A percentile compares a stretch with the other conserved stretches of the same genome.
Conservation (phyloP, 306 rosid genomes). For the Prunus salicina region DNA sequence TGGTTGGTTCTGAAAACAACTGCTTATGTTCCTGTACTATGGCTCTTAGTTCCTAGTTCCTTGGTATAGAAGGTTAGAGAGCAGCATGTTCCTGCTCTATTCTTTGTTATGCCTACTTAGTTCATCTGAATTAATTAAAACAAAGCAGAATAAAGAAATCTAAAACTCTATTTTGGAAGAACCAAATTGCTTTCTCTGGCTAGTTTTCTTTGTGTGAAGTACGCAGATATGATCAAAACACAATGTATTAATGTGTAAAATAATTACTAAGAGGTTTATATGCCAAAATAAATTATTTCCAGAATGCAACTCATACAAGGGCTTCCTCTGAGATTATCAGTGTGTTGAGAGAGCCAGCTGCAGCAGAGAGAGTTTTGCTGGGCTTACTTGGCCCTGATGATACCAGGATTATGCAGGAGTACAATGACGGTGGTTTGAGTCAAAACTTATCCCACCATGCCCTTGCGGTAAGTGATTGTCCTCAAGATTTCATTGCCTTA, state of each 20-base stretch:
- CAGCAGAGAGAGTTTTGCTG: neutral
- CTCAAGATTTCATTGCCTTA: neutral
- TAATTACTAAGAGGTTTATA: neutral
- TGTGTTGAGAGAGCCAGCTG: neutral
- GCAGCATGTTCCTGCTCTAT: neutral
- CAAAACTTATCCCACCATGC: slow-evolving; percentile 5
- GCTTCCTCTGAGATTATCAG: neutral
- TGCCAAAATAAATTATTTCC: neutral
- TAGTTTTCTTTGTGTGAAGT: neutral
- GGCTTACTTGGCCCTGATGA: slow-evolving; percentile 4
- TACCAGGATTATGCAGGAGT: neutral
- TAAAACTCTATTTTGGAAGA: neutral
- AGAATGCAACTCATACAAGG: neutral
- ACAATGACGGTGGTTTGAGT: neutral
- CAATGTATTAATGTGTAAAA: neutral
- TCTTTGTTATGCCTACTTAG: too few relatives aligned
- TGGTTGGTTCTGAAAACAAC: neutral
- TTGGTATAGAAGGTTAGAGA: neutral
- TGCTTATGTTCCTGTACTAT: too few relatives aligned
- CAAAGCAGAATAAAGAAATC: neutral
- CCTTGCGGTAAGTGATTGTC: slow-evolving; percentile 7
- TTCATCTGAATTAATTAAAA: neutral
- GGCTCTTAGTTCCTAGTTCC: neutral
- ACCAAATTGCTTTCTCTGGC: too few relatives aligned
- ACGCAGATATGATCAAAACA: too few relatives aligned